A percentile compares a stretch with the other conserved stretches of the same genome.
Evolutionary conservation across 192 early-diverging fungal species (phyloP).

Genomic region (Fimicolochytrium jonesii): DNA sequence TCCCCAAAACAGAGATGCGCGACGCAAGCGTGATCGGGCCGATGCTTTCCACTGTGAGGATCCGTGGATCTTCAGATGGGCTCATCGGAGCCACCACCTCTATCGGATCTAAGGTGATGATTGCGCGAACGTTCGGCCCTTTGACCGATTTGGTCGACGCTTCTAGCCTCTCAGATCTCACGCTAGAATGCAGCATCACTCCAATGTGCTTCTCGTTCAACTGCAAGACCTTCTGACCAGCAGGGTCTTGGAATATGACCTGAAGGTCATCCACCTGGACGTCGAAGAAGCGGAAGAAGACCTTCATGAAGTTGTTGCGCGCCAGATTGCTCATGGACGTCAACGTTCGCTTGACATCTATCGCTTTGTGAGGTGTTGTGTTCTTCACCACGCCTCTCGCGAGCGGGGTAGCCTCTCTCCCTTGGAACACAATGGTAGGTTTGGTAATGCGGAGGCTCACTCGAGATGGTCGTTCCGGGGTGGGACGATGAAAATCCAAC

Average conservation of each 20-base stretch:
- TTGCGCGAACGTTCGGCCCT: background rate
- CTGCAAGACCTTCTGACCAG: conserved; percentile 1
- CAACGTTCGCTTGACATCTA: background rate
- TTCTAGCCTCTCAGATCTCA: background rate
- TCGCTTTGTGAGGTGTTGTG: background rate
- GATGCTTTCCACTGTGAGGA: background rate
- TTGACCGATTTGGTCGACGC: background rate
- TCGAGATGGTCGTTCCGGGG: background rate
- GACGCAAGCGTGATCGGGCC: background rate
- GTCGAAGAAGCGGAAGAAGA: conserved; percentile 14
- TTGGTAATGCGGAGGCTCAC: conserved; percentile 6
- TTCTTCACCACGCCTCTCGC: background rate
- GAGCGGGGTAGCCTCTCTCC: background rate
- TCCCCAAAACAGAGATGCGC: conserved; percentile 4
- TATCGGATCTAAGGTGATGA: background rate
- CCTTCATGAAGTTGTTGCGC: conserved; percentile 9
- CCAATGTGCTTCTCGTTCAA: conserved; percentile 10
- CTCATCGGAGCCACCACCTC: background rate
- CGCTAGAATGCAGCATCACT: background rate
- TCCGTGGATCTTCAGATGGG: conserved; percentile 1
- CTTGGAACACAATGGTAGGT: conserved; percentile 1
- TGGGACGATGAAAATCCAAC: conserved; percentile 15
- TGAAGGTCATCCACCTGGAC: conserved; percentile 9
- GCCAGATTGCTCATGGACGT: background rate
- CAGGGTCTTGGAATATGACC: background rate